Percentiles rank a stretch among this genome's conserved stretches.
Evolutionary conservation across 805 yeast species (phyloP).

Genomic region (Metschnikowia koreensis): DNA sequence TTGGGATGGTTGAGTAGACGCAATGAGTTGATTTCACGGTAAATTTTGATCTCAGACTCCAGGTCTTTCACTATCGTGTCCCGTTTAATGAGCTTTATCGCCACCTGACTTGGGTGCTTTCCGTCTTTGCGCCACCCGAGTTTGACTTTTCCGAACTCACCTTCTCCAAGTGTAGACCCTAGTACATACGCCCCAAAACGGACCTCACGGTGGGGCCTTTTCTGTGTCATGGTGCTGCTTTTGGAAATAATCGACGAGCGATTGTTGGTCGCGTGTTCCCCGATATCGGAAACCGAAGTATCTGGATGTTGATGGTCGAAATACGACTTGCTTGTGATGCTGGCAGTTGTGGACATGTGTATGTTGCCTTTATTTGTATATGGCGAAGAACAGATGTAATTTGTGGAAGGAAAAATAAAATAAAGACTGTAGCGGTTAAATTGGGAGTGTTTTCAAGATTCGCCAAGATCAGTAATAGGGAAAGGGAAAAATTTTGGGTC

Average conservation of each 20-base stretch:
- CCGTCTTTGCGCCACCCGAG: constrained; percentile 93
- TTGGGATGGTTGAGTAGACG: constrained; percentile 88
- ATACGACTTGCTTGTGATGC: constrained; percentile 8
- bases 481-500: background rate
- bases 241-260: constrained; percentile 5
- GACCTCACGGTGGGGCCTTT: constrained; percentile 52
- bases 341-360: constrained; percentile 9
- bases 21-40: constrained; percentile 88
- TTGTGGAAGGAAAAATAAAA: background rate
- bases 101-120: constrained; percentile 77
- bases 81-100: constrained; percentile 86
- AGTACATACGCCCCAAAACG: constrained; percentile 87
- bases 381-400: background rate
- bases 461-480: background rate
- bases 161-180: constrained; percentile 95
- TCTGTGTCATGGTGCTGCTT: background rate
- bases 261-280: constrained; percentile 3
- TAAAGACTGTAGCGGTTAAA: background rate
- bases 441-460: background rate
- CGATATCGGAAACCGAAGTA: constrained; percentile 8
- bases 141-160: constrained; percentile 97
- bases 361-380: background rate
- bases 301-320: constrained; percentile 9
- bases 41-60: constrained; percentile 83
- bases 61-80: constrained; percentile 85